Base-by-base conservation (phyloP, 1,284 basidiomycete species). In the Malassezia nana region DNA sequence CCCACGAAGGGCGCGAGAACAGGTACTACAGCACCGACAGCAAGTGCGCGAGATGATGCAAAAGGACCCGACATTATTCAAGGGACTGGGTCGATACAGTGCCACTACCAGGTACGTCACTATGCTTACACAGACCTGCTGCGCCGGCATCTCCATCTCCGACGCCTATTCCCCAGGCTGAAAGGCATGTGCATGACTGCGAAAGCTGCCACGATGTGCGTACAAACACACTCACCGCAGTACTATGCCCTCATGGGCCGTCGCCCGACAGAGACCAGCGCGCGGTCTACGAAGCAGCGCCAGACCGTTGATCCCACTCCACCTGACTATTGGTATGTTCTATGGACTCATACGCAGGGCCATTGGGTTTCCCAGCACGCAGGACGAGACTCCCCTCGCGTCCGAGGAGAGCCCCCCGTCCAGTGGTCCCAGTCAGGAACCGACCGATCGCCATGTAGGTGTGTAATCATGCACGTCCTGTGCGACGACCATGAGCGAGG, bases 311-410 rank as follows among this genome's bases (percentile, higher is more conserved):
- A 56, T 22, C 48, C 54, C 0, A 56, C 54, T 5, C 54, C 54
- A 15, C 54, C 54, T 4, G 54, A 56, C 26, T 56, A 56, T 20
- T 56, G 54, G 54, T 56, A 51, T 22, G 54, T 18, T 5, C 8
- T 20, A n/a, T 24, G 18, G n/a, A 9, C 52, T 49, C 6, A 52
- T 38, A n/a, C 2, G 2, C 25, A 55, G 52, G 52, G 13, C 43
- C 10, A 39, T 55, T 20, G 28, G 28, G 9, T 55, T 55, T 20
- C 53, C 53, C 24, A 45, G 31, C 32, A 25, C 31, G 16, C 33
- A 47, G 45, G 33, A 47, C 5, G 45, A 33, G 32, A n/a, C 26
- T 6, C 18, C 35, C 18, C 35, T 38, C 16, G 16, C 7, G 35
- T 38, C 18, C 16, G 18, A 20, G 4, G 20, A 8, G 4, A 20